A percentile compares a stretch with the other conserved stretches of the same genome.
Evolutionary conservation across 495 filamentous ascomycete genomes (phyloP).

Genomic region (Aspergillus carlsbadensis): DNA sequence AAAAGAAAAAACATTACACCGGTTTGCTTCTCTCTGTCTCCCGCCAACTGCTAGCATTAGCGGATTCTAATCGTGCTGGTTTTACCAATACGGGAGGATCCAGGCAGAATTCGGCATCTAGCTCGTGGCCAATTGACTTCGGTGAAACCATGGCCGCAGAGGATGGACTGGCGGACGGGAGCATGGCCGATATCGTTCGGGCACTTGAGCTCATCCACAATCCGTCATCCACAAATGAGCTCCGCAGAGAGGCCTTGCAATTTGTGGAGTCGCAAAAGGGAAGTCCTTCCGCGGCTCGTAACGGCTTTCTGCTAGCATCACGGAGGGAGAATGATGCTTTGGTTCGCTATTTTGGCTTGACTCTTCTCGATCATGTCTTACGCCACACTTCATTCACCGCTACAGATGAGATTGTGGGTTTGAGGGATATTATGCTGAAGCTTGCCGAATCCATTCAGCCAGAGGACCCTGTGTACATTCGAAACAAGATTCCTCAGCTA

Average conservation of each 20-base stretch:
- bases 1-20: neutral
- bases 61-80: slow-evolving; percentile 14
- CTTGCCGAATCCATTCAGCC: slow-evolving; percentile 71
- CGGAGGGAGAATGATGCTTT: slow-evolving; percentile 69
- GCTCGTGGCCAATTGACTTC: slow-evolving; percentile 4
- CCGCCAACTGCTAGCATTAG: neutral
- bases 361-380: slow-evolving; percentile 83
- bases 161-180: slow-evolving; percentile 38
- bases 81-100: neutral
- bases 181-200: slow-evolving; percentile 62
- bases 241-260: slow-evolving; percentile 76
- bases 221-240: slow-evolving; percentile 74
- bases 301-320: slow-evolving; percentile 81
- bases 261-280: slow-evolving; percentile 84
- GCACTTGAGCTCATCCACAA: slow-evolving; percentile 85
- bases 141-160: slow-evolving; percentile 36
- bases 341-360: slow-evolving; percentile 90
- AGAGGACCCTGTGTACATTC: slow-evolving; percentile 76
- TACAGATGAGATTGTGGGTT: slow-evolving; percentile 56
- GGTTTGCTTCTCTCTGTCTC: neutral
- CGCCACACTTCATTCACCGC: slow-evolving; percentile 76
- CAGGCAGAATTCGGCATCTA: slow-evolving; percentile 3
- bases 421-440: slow-evolving; percentile 72
- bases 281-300: slow-evolving; percentile 70
- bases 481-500: slow-evolving; percentile 92